Evolutionary conservation across 805 yeast genomes (phyloP), one percentile per base, ranked within the genome.

Genomic region (Candida montana): DNA sequence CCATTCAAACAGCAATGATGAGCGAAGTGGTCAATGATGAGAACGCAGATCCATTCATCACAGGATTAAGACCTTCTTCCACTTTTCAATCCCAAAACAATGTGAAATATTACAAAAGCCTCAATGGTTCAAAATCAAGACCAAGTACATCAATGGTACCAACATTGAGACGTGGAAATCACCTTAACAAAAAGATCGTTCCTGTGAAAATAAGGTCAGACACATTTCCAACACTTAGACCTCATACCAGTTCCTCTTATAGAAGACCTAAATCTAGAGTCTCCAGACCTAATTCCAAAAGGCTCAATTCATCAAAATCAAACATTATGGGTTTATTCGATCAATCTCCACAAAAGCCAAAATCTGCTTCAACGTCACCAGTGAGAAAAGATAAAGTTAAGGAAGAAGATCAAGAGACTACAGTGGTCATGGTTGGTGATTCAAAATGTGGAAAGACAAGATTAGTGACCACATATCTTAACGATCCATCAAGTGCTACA

Each of bases 371-470:
- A 5, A 4, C 33, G 5, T 8, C 15, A 7, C 7, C 13, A 15
- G 8, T 26, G 13, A 16, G 11, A 11, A n/a, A 11, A 15, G 18
- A n/a, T 13, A 21, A 27, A 18, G 24, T 9, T 12, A 19, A 18
- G 19, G 28, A 33, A 17, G 28, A 33, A 12, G 34, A 29, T 16
- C 37, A 28, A 5, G 26, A 41, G n/a, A 27, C 47, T 6, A 33
- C 37, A 3, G 32, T 55, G 6, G 57, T 52, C 8, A 19, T 58
- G 1, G 42, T 58, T 29, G 62, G 62, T 16, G 62, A 58, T 41
- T 41, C 54, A 4, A 43, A 44, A 17, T 53, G 59, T 50, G 61
- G 61, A 3, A 58, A 58, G 29, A 47, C 60, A 16, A 50, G 51
- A 1, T 41, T 58, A n/a, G 38, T 57, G 10, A 39, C 44, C 17